These are phyloP conservation scores for Eucalyptus erythrocorys DNA, from an alignment of 345 rosid species.

Conservation along the genomic window DNA sequence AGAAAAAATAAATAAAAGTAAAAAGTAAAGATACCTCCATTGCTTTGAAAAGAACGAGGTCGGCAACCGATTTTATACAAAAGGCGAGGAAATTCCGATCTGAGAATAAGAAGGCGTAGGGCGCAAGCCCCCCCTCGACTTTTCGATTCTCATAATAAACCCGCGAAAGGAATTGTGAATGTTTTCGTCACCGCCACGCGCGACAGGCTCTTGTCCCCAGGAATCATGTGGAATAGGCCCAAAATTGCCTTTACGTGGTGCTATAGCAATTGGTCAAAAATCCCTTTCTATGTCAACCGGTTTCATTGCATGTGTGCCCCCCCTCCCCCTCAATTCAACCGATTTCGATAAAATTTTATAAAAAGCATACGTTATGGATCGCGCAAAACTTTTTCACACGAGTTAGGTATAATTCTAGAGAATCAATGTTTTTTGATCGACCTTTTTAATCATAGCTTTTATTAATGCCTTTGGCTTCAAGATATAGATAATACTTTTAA, in stretches of 20 bases:
- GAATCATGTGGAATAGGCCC: neutral
- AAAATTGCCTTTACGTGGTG: neutral
- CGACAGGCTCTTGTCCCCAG: neutral
- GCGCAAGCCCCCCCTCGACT: neutral
- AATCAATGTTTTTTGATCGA: neutral
- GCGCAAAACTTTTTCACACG: neutral
- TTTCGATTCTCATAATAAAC: neutral
- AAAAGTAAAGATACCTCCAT: neutral
- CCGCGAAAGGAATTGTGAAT: neutral
- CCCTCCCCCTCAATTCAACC: neutral
- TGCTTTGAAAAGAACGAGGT: neutral
- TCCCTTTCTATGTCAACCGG: neutral
- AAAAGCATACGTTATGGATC: neutral
- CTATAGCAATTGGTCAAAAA: neutral
- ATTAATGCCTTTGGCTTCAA: neutral
- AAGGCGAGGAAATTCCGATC: neutral
- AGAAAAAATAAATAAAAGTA: neutral
- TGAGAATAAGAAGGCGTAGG: neutral
- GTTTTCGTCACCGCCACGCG: neutral
- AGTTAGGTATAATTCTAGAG: neutral
- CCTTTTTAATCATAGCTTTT: neutral
- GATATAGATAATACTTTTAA: neutral
- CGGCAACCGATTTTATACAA: neutral
- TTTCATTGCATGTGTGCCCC: neutral
- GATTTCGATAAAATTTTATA: neutral